A percentile compares a stretch with the other conserved stretches of the same genome.
These are phyloP conservation scores for Tylopilus felleus DNA, from an alignment of 768 basidiomycete genomes.

Conservation along the genomic window DNA sequence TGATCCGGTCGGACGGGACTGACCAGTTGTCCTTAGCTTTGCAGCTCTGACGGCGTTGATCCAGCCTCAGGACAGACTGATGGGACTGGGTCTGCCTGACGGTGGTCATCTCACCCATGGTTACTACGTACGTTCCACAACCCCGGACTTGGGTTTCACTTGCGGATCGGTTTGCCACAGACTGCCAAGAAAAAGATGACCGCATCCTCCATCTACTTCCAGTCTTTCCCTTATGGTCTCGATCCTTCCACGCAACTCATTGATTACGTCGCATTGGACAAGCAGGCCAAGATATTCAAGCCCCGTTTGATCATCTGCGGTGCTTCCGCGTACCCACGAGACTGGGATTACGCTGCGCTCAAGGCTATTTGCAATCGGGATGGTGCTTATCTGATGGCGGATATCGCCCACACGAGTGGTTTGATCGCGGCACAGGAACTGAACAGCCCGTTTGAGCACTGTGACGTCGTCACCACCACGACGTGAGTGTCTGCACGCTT, in stretches of 20 bases:
- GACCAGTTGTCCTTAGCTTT: slow-evolving; percentile 55
- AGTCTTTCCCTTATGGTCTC: slow-evolving; percentile 91
- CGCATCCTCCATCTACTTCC: slow-evolving; percentile 99
- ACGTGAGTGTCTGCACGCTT: slow-evolving; percentile 51
- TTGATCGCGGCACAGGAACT: slow-evolving; percentile 90
- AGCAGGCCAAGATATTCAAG: slow-evolving; percentile 93
- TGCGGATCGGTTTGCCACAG: slow-evolving; percentile 35
- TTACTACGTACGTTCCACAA: slow-evolving; percentile 68
- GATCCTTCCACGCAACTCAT: slow-evolving; percentile 81
- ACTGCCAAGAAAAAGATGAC: slow-evolving; percentile 99
- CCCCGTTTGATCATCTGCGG: slow-evolving; percentile 95
- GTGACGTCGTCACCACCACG: slow-evolving; percentile 97
- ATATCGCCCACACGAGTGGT: slow-evolving; percentile 97
- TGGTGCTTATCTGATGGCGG: slow-evolving; percentile 91
- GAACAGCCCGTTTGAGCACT: slow-evolving; percentile 89
- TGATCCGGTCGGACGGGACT: slow-evolving; percentile 5
- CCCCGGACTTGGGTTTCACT: neutral
- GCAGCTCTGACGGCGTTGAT: slow-evolving; percentile 94
- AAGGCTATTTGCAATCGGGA: slow-evolving; percentile 81
- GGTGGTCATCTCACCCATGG: slow-evolving; percentile 98
- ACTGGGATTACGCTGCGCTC: slow-evolving; percentile 91
- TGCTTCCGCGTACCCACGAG: slow-evolving; percentile 96
- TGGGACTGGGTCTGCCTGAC: slow-evolving; percentile 98
- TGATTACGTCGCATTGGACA: slow-evolving; percentile 77
- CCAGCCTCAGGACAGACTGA: slow-evolving; percentile 95